phyloP scores from a whole-genome alignment of 495 filamentous ascomycete species.

The Apodospora peruviana region DNA sequence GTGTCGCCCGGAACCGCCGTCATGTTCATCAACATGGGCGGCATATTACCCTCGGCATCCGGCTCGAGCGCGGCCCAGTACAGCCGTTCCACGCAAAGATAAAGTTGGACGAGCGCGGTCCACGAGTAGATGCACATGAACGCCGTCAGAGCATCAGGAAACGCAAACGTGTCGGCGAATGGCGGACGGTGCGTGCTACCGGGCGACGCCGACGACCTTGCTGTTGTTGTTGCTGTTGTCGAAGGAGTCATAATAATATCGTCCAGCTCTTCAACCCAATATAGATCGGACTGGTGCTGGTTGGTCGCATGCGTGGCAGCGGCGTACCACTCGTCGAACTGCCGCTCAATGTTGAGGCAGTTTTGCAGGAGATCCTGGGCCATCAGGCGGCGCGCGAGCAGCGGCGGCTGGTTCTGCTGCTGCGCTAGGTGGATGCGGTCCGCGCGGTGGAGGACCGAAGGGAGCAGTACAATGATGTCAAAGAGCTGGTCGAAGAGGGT shows the following conservation, averaged over 20 bases:
- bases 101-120: conserved; percentile 33
- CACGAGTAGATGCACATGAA: conserved; percentile 36
- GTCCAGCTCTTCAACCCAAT: conserved; percentile 10
- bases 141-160: conserved; percentile 26
- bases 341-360: conserved; percentile 33
- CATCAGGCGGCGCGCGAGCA: conserved; percentile 24
- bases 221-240: background rate
- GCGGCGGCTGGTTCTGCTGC: conserved; percentile 21
- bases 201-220: background rate
- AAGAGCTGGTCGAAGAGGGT: conserved; percentile 38
- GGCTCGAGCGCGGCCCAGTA: conserved; percentile 32
- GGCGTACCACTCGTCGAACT: conserved; percentile 35
- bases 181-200: conserved; percentile 13
- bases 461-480: conserved; percentile 34
- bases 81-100: conserved; percentile 31
- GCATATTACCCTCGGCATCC: conserved; percentile 12
- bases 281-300: background rate
- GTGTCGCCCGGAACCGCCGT: conserved; percentile 4
- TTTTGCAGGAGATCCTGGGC: conserved; percentile 37
- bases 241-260: background rate
- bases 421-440: conserved; percentile 24
- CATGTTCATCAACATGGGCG: conserved; percentile 1
- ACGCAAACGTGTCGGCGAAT: conserved; percentile 30
- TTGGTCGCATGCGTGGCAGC: conserved; percentile 16
- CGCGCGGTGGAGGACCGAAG: conserved; percentile 28